Conservation (phyloP, 768 basidiomycete genomes). For the Daedalea quercina region DNA sequence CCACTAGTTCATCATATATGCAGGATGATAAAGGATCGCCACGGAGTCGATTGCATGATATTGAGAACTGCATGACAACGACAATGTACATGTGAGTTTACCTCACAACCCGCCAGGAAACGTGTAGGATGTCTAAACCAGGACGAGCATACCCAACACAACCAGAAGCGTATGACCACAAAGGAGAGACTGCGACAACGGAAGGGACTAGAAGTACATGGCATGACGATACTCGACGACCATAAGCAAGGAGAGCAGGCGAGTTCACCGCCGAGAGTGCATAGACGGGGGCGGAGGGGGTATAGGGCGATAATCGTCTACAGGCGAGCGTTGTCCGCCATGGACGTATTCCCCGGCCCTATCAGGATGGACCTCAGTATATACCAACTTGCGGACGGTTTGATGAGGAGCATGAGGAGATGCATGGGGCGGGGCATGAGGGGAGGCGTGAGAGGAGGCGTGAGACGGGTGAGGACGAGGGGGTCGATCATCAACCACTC, state of each 20-base stretch:
- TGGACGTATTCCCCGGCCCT: not conserved
- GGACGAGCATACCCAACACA: not conserved
- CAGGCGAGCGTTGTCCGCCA: not conserved
- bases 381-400: not conserved
- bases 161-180: not conserved
- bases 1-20: not conserved
- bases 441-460: not conserved
- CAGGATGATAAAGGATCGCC: not conserved
- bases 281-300: not conserved
- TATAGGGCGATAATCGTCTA: not conserved
- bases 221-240: not conserved
- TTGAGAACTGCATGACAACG: not conserved
- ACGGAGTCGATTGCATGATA: not conserved
- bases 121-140: not conserved
- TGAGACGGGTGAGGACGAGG: not conserved
- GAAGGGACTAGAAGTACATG: not conserved
- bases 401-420: not conserved
- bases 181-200: not conserved
- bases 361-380: constrained; percentile 1
- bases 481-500: not conserved
- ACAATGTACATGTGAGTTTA: not conserved
- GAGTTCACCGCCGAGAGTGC: not conserved
- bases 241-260: not conserved
- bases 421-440: not conserved
- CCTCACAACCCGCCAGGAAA: not conserved